Evolutionary conservation across 257 asterid species (phyloP), one percentile per base, ranked within the genome.

Genomic region (Oldenlandia corymbosa): DNA sequence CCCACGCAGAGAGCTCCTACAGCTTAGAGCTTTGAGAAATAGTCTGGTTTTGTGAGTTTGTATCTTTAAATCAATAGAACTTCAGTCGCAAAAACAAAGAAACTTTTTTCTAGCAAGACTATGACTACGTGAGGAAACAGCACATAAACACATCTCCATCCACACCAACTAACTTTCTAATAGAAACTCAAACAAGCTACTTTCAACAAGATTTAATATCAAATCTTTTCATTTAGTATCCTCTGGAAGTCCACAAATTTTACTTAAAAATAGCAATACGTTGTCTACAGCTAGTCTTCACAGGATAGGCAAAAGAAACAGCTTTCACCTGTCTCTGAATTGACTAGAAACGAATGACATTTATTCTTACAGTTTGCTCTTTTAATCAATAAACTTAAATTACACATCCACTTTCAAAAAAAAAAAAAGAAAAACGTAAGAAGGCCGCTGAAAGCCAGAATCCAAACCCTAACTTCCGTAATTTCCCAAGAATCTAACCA

Each of bases 271-370:
- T 17, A 32, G 50, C 20, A 24, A 6, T 26, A n/a, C 14, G 18
- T 27, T 13, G 24, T 65, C 63, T 28, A 28, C 7, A 18, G 23
- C 54, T 54, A 16, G n/a, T 53, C 70, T 47, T 37, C 24, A 54
- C 28, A 5, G n/a, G n/a, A 31, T 31, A 0, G 7, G 3, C 28
- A 18, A 31, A 47, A 57, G 46, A 57, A 43, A 34, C 14, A 32
- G 14, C 2, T 31, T 16, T 21, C 24, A 17, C n/a, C 28, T 0
- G 42, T 2, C 47, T 2, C 17, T 20, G 34, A 17, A 59, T 24
- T 10, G 20, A 10, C 24, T 37, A 21, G 39, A 10, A 51, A 60
- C 49, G 26, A 5, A 41, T 9, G 34, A 54, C 12, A 32, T 10
- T n/a, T 5, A n/a, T 10, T 46, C 31, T 32, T 28, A 36, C 60